Percentiles rank a stretch among this genome's conserved stretches.
Evolutionary conservation across 805 yeast genomes (phyloP).

Genomic region (Ogataea ganodermae): DNA sequence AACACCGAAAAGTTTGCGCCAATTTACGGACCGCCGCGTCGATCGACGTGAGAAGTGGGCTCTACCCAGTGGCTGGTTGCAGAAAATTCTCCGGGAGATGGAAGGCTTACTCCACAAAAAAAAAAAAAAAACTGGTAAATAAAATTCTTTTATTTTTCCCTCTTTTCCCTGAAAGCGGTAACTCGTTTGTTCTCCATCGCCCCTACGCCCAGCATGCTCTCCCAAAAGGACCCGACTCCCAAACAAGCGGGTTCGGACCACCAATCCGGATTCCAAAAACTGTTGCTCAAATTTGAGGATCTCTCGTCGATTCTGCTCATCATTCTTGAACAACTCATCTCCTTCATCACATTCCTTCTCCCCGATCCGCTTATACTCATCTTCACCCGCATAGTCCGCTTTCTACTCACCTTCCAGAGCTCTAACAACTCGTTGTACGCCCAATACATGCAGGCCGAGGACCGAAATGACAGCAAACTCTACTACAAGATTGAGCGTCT

Average conservation of each 20-base stretch:
- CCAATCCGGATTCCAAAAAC: constrained; percentile 2
- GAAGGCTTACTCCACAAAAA: no score
- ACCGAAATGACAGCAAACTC: constrained; percentile 19
- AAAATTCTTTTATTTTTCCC: neutral
- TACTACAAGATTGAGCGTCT: constrained; percentile 36
- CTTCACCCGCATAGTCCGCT: constrained; percentile 25
- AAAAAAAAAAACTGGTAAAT: neutral
- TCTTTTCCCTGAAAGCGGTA: no score
- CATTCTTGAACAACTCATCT: constrained; percentile 29
- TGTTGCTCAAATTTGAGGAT: constrained; percentile 19
- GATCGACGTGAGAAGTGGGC: neutral
- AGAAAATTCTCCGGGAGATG: no score
- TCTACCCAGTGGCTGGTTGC: no score
- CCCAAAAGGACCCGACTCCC: neutral
- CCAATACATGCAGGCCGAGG: constrained; percentile 20
- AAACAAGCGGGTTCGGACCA: neutral
- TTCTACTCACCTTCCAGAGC: constrained; percentile 23
- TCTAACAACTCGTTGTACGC: constrained; percentile 28
- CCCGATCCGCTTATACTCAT: constrained; percentile 28
- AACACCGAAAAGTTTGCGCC: no score
- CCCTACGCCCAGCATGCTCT: neutral
- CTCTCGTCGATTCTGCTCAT: constrained; percentile 28
- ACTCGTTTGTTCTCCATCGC: no score
- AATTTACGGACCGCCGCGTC: no score
- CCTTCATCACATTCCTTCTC: constrained; percentile 28